Evolutionary conservation across 1,284 basidiomycete genomes (phyloP).

Genomic region (Ustilago hordei): DNA sequence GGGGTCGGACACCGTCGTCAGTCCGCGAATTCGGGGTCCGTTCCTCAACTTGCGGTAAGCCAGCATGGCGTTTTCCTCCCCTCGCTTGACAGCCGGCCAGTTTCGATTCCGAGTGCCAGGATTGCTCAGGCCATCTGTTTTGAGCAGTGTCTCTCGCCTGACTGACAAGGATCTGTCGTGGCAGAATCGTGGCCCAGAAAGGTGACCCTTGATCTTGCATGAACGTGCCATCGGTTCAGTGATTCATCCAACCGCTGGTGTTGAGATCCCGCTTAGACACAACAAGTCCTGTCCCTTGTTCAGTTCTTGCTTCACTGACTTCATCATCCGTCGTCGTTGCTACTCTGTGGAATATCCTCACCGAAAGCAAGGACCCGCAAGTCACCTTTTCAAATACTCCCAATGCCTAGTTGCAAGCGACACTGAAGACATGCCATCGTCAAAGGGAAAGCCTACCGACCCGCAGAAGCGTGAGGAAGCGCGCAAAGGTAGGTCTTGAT

Average conservation of each 20-base stretch:
- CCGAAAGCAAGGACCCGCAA: background rate
- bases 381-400: background rate
- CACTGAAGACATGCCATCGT: constrained; percentile 67
- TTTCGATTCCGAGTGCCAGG: background rate
- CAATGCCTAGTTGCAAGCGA: background rate
- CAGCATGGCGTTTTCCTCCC: background rate
- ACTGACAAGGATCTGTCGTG: background rate
- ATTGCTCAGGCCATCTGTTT: background rate
- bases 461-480: constrained; percentile 71
- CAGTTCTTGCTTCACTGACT: background rate
- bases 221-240: constrained; percentile 2
- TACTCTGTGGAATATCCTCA: background rate
- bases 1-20: constrained; percentile 5
- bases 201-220: constrained; percentile 7
- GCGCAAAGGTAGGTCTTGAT: constrained; percentile 58
- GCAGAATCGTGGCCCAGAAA: constrained; percentile 1
- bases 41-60: background rate
- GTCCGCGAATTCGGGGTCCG: background rate
- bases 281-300: background rate
- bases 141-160: background rate
- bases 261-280: background rate
- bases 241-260: constrained; percentile 4
- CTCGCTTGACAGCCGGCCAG: background rate
- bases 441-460: constrained; percentile 72
- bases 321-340: background rate